Conservation (phyloP, 2,329 filamentous ascomycete genomes). For the Gnomoniopsis sp. region DNA sequence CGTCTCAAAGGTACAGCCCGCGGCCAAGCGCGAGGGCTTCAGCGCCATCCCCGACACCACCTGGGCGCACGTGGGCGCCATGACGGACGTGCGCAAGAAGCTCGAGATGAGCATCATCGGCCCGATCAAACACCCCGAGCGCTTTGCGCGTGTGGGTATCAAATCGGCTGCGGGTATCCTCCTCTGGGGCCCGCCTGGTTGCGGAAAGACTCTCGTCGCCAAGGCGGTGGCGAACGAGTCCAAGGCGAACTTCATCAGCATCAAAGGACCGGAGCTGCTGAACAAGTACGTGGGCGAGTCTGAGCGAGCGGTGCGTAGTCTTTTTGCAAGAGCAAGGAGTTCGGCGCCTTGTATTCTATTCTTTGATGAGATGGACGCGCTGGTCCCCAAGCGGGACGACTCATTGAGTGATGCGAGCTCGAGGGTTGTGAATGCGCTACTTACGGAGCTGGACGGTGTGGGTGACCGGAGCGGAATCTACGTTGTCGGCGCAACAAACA, state of each 20-base stretch:
- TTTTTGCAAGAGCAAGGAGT: conserved; percentile 83
- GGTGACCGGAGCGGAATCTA: conserved; percentile 80
- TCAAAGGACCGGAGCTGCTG: conserved; percentile 92
- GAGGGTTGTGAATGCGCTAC: conserved; percentile 88
- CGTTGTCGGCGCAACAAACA: conserved; percentile 90
- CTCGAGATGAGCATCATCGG: conserved; percentile 84
- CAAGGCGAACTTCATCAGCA: conserved; percentile 95
- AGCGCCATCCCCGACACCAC: conserved; percentile 90
- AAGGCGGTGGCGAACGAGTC: conserved; percentile 96
- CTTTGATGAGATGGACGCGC: conserved; percentile 94
- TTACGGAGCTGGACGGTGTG: conserved; percentile 90
- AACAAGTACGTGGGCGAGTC: conserved; percentile 99
- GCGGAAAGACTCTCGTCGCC: conserved; percentile 92
- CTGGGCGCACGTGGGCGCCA: conserved; percentile 87
- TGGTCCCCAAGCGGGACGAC: conserved; percentile 81
- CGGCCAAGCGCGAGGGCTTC: conserved; percentile 89
- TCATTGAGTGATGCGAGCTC: conserved; percentile 72
- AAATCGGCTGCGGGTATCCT: conserved; percentile 81
- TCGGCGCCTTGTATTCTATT: conserved; percentile 93
- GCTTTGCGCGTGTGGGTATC: conserved; percentile 75
- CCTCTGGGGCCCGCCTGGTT: conserved; percentile 94
- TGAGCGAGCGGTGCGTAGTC: conserved; percentile 86
- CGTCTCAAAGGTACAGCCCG: conserved; percentile 72
- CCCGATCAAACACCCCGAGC: conserved; percentile 78
- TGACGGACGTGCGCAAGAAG: conserved; percentile 74